Conservation (phyloP, 768 basidiomycete genomes). For the Lentinus tigrinus region DNA sequence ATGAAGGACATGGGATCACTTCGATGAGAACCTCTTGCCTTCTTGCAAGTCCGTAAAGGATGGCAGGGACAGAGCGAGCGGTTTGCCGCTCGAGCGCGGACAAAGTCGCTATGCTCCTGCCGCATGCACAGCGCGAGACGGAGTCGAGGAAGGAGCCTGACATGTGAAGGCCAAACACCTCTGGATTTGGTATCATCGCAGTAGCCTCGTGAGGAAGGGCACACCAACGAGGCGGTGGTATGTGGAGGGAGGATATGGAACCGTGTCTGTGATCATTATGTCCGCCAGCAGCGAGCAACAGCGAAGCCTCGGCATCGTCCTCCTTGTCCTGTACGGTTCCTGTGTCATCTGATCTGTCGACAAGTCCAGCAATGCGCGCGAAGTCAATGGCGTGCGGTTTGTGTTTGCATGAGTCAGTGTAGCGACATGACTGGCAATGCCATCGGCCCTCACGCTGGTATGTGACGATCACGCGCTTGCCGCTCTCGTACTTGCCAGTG, state of each 20-base stretch:
- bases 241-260: neutral
- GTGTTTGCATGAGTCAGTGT: neutral
- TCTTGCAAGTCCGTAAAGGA: neutral
- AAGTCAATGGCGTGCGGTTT: neutral
- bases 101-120: neutral
- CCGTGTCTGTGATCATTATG: neutral
- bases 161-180: neutral
- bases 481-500: neutral
- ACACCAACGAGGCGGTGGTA: conserved; percentile 2
- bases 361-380: neutral
- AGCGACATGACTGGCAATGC: conserved; percentile 5
- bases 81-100: neutral
- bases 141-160: neutral
- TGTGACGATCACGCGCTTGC: conserved; percentile 7
- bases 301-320: neutral
- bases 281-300: neutral
- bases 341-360: neutral
- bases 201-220: neutral
- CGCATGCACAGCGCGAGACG: conserved; percentile 1
- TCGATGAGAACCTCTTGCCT: neutral
- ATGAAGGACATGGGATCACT: neutral
- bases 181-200: neutral
- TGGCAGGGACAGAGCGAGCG: neutral
- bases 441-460: conserved; percentile 3
- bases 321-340: neutral